Base-by-base conservation (phyloP, 202 grass and related monocot genomes). In the Dendrocalamus latiflorus region DNA sequence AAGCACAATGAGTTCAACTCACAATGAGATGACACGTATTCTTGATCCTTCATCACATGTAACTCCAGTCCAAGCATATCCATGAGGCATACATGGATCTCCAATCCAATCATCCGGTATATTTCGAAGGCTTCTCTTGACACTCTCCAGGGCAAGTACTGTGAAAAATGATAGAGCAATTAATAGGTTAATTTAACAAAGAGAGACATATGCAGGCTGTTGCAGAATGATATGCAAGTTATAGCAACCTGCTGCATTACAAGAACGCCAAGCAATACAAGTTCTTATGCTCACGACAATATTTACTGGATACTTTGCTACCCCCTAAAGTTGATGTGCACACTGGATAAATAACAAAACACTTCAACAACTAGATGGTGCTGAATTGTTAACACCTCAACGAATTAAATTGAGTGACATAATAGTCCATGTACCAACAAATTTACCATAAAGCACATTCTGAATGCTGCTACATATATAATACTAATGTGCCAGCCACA, bases 11-110 rank as follows among this genome's bases (percentile, higher is more conserved):
- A 75, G 54, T 79, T 79, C 18, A 78, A 94, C 92, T 93, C 34
- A 95, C 95, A 98, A 84, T 63, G 90, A 75, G 2, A 91, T 74
- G 28, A 98, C 92, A 76, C 95, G 90, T 80, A 90, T 91, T 75
- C 39, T 82, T 21, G 21, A 12, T 70, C 72, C 74, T 77, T 86
- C 85, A 68, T 83, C 38, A 85, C 95, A 98, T 71, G 85, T 95
- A 86, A 98, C 79, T 87, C 95, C 95, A 68, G 69, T 87, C 95
- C 95, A 98, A 80, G 91, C 65, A 84, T 95, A 98, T 79, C 76
- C 93, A 34, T 16, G 47, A 74, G 95, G 95, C 89, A 90, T 93
- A 81, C 95, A 98, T 76, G 95, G 95, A 87, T 98, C 95, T 49
- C 93, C 93, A 73, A 59, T 91, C 95, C 95, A 98, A 88, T 95